A percentile compares a stretch with the other conserved stretches of the same genome.
Conservation (phyloP, 495 filamentous ascomycete genomes). For the Daldinia grandis region DNA sequence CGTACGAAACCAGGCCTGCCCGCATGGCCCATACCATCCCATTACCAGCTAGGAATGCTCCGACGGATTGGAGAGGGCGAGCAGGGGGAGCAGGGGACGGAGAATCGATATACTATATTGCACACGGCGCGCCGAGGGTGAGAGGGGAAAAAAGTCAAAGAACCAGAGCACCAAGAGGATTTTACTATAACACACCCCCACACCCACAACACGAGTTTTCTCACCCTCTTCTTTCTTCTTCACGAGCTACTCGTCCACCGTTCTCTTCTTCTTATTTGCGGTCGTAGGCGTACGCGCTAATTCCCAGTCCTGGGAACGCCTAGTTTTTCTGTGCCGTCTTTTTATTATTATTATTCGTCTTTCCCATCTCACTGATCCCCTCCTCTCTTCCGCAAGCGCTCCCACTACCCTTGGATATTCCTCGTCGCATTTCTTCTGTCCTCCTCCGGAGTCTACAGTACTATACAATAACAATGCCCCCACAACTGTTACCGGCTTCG, state of each 20-base stretch:
- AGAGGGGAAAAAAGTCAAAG: constrained; percentile 6
- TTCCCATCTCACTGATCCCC: constrained; percentile 54
- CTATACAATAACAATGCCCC: constrained; percentile 74
- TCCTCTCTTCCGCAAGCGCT: constrained; percentile 57
- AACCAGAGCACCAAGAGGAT: constrained; percentile 33
- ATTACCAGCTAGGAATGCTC: constrained; percentile 40
- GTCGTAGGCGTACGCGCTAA: constrained; percentile 64
- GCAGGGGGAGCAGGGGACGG: constrained; percentile 8
- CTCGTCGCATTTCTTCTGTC: constrained; percentile 42
- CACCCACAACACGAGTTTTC: constrained; percentile 56
- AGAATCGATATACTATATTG: constrained; percentile 3
- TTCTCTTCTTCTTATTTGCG: constrained; percentile 61
- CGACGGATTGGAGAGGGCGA: constrained; percentile 31
- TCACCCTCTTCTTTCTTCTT: constrained; percentile 59
- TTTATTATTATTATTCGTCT: constrained; percentile 61
- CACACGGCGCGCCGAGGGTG: not conserved
- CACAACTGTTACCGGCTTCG: constrained; percentile 90
- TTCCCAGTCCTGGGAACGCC: constrained; percentile 66
- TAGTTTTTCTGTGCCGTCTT: constrained; percentile 61
- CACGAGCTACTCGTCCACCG: constrained; percentile 55
- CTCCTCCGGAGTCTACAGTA: constrained; percentile 41
- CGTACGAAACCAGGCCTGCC: constrained; percentile 29
- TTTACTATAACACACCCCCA: constrained; percentile 55
- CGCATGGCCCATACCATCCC: constrained; percentile 25
- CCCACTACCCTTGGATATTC: constrained; percentile 58